These are phyloP conservation scores for Colletotrichum simmondsii DNA, from an alignment of 2,329 filamentous ascomycete species.

Conservation along the genomic window DNA sequence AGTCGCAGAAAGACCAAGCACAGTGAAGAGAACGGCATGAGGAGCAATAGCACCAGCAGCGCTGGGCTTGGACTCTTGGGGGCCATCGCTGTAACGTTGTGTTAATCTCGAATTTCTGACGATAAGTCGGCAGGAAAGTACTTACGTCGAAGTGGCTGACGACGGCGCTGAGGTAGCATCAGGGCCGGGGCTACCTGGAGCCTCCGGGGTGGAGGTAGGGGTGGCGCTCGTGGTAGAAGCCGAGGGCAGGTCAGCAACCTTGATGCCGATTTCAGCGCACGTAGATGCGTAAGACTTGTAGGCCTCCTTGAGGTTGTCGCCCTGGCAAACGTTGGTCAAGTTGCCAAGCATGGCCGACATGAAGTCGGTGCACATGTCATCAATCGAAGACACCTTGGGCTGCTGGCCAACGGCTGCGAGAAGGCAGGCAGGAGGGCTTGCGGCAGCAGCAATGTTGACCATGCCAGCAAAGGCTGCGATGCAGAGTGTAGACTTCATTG, in stretches of 20 bases:
- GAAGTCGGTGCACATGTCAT: conserved; percentile 28
- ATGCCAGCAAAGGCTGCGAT: conserved; percentile 25
- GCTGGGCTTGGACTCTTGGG: conserved; percentile 21
- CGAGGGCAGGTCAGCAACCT: conserved; percentile 12
- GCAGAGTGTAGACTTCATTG: conserved; percentile 12
- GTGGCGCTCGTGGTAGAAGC: background rate
- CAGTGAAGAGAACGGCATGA: conserved; percentile 19
- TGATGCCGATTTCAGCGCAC: conserved; percentile 21
- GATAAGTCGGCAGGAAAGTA: background rate
- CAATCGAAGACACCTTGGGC: conserved; percentile 15
- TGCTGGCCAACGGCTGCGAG: conserved; percentile 33
- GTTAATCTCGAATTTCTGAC: background rate
- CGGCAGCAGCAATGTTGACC: conserved; percentile 17
- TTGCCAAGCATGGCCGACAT: conserved; percentile 34
- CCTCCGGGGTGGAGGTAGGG: background rate
- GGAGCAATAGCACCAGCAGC: conserved; percentile 30
- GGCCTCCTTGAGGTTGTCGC: conserved; percentile 14
- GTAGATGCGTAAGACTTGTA: conserved; percentile 26
- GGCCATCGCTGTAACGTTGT: background rate
- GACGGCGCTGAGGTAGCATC: conserved; percentile 5
- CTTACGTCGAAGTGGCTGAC: conserved; percentile 10
- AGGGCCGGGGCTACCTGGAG: background rate
- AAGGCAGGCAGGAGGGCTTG: conserved; percentile 34
- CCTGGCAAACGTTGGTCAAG: conserved; percentile 24
- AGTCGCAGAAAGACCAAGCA: conserved; percentile 20